phyloP scores from a whole-genome alignment of 768 basidiomycete genomes.

The Russula emetica region DNA sequence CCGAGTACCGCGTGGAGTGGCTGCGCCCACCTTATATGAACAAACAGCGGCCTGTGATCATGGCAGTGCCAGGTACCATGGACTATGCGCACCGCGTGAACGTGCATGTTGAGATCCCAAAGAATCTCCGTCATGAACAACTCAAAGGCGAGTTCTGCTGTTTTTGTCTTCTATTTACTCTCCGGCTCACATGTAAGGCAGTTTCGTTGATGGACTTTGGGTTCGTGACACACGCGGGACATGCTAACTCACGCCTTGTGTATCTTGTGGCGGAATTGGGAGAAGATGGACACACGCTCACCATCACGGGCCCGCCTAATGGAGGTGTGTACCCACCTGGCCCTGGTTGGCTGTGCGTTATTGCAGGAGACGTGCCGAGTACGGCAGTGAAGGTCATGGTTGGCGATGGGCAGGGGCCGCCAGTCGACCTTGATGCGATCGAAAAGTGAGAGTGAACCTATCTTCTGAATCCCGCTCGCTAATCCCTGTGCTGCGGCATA shows the following conservation, averaged over 20 bases:
- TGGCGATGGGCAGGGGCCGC: constrained; percentile 59
- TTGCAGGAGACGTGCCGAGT: constrained; percentile 64
- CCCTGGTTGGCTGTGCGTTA: constrained; percentile 70
- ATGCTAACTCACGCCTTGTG: constrained; percentile 72
- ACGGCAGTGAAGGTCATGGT: constrained; percentile 59
- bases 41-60: constrained; percentile 49
- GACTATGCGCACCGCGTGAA: constrained; percentile 45
- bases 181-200: constrained; percentile 31
- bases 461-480: neutral
- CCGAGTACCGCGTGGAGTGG: constrained; percentile 88
- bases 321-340: constrained; percentile 71
- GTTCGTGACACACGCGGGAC: constrained; percentile 73
- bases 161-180: no score
- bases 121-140: constrained; percentile 36
- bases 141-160: constrained; percentile 45
- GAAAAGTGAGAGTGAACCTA: constrained; percentile 46
- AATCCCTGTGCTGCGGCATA: constrained; percentile 4
- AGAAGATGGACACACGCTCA: constrained; percentile 46
- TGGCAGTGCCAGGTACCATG: constrained; percentile 36
- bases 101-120: constrained; percentile 44
- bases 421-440: constrained; percentile 51
- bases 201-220: constrained; percentile 79
- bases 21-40: constrained; percentile 79
- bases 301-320: constrained; percentile 60
- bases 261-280: constrained; percentile 50